Evolutionary conservation across 2,329 filamentous ascomycete genomes (phyloP), one percentile per base, ranked within the genome.

Genomic region (Colletotrichum sp.): DNA sequence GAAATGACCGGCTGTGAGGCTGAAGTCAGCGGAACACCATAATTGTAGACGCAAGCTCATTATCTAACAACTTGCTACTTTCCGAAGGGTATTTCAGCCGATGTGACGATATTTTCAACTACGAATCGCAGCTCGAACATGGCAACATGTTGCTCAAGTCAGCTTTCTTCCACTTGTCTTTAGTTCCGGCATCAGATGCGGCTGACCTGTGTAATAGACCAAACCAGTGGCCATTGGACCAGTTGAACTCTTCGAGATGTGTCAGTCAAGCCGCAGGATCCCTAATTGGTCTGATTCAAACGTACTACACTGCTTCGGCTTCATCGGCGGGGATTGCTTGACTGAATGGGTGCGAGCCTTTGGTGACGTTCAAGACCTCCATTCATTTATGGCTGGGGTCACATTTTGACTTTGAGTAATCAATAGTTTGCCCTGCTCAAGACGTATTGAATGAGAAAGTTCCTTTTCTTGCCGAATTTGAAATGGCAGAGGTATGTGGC

Each of bases 131-230:
- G 12, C n/a, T 13, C 2, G 52, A 24, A 57, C 5, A 57, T 26
- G 52, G 21, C 21, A 57, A 15, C 52, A 57, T 0, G 3, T 13
- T 57, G 12, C 6, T 15, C 12, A 57, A 57, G 52, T 57, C 48
- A 55, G 5, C 0, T 0, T 21, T 2, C 10, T 5, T 21, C 24
- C 2, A 5, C 0, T 26, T 26, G n/a, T 57, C 8, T n/a, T 6
- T 2, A 2, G 4, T 7, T 57, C 10, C 18, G 15, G 52, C 7
- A 57, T 57, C 52, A 10, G n/a, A 4, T 24, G n/a, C 52, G 1
- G 3, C 52, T 57, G 52, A 24, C 48, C 15, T 26, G 52, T 57
- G 12, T 21, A 1, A 26, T 57, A 13, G 52, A 26, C 52, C 52
- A 13, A 15, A 57, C 21, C 24, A 1, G 3, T 57, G 21, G 0